Conservation (phyloP, 805 yeast species). For the Trichomonascus vanleenenianus region DNA sequence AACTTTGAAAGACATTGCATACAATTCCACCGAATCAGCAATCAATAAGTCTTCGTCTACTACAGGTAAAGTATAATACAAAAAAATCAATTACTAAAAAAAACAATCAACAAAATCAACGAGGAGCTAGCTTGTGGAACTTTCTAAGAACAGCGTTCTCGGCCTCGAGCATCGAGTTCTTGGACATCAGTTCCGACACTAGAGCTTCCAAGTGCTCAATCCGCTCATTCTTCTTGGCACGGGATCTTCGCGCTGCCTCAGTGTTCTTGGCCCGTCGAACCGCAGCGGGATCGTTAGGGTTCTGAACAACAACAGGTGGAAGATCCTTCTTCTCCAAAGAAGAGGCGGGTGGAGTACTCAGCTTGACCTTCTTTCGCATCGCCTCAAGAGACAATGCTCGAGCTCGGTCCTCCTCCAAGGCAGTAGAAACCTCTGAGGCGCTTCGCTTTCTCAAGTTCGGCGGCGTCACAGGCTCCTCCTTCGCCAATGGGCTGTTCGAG, state of each 20-base stretch:
- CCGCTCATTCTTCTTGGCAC: constrained; percentile 88
- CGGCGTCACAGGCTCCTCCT: background rate
- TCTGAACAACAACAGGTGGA: constrained; percentile 49
- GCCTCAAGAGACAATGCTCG: background rate
- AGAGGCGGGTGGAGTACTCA: background rate
- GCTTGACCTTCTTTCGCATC: background rate
- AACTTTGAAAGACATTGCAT: too few relatives aligned
- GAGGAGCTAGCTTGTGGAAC: constrained; percentile 5
- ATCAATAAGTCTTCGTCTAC: too few relatives aligned
- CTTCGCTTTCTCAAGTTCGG: background rate
- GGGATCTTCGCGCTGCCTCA: constrained; percentile 85
- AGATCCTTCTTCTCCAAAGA: constrained; percentile 24
- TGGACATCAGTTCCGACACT: constrained; percentile 55
- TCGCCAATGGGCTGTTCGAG: background rate
- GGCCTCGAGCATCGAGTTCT: constrained; percentile 50
- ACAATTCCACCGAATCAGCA: too few relatives aligned
- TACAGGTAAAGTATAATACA: too few relatives aligned
- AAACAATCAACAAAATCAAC: background rate
- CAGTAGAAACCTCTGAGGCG: background rate
- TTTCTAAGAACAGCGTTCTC: constrained; percentile 32
- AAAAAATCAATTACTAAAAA: background rate
- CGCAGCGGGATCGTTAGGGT: constrained; percentile 51
- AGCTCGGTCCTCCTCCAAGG: too few relatives aligned
- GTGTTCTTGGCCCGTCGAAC: constrained; percentile 92
- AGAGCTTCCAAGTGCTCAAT: constrained; percentile 73